Evolutionary conservation across 2,329 filamentous ascomycete genomes (phyloP).

Genomic region (Sporothrix mexicana): DNA sequence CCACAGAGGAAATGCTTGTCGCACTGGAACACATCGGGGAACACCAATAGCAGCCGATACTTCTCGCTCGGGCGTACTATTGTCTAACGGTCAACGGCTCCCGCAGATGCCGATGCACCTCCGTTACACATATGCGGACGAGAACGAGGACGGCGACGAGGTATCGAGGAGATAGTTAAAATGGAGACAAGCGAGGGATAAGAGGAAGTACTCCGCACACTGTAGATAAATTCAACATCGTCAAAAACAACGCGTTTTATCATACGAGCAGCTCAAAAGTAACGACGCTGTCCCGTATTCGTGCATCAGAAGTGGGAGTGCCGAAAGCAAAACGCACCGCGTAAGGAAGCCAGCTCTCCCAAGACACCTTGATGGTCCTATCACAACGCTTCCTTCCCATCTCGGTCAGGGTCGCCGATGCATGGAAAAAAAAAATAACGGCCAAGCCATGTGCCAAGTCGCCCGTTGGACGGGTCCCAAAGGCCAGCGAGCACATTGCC

Average conservation of each 20-base stretch:
- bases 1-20: neutral
- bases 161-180: neutral
- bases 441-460: conserved; percentile 14
- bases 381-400: neutral
- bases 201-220: neutral
- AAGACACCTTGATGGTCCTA: conserved; percentile 19
- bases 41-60: neutral
- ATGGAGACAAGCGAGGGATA: neutral
- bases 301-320: too few relatives aligned
- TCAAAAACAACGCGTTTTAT: neutral
- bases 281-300: neutral
- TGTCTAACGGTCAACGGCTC: neutral
- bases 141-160: neutral
- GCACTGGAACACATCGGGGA: neutral
- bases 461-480: neutral
- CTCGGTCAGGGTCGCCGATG: conserved; percentile 24
- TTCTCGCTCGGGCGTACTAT: neutral
- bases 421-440: neutral
- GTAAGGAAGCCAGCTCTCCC: neutral
- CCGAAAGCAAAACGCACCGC: too few relatives aligned
- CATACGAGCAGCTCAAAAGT: neutral
- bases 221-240: conserved; percentile 26
- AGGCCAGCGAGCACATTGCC: neutral
- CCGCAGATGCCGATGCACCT: neutral
- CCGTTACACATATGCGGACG: neutral